Evolutionary conservation across 1,139 yeast species (phyloP).

Genomic region (Scheffersomyces titani): DNA sequence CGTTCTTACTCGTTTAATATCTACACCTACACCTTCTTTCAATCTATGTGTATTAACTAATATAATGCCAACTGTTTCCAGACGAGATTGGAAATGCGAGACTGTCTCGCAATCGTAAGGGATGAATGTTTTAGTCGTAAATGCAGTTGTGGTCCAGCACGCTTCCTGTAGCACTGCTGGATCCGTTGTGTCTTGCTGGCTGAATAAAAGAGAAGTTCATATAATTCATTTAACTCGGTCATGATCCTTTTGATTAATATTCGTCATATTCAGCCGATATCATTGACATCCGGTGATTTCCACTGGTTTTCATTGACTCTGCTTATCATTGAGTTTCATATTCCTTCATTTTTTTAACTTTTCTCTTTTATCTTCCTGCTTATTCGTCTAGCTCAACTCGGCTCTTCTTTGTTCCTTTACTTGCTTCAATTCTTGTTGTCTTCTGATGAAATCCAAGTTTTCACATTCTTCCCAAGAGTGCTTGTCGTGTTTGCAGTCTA

Average conservation of each 20-base stretch:
- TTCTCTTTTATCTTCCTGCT: not conserved
- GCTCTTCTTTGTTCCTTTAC: conserved; percentile 43
- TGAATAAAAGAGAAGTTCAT: not conserved
- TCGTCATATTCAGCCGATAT: too few species aligned
- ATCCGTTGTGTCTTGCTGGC: not conserved
- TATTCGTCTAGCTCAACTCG: conserved; percentile 6
- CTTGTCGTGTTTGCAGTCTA: conserved; percentile 74
- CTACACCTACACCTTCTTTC: not conserved
- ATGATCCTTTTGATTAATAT: too few species aligned
- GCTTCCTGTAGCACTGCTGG: not conserved
- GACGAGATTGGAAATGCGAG: not conserved
- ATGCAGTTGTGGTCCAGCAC: not conserved
- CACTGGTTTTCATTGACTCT: not conserved
- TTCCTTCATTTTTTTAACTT: not conserved
- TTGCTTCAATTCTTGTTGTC: conserved; percentile 71
- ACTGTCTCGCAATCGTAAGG: not conserved
- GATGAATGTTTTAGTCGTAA: not conserved
- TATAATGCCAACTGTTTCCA: not conserved
- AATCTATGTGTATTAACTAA: not conserved
- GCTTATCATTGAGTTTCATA: not conserved
- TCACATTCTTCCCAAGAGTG: conserved; percentile 88
- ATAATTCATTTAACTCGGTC: too few species aligned
- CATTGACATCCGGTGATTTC: too few species aligned
- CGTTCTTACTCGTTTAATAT: not conserved
- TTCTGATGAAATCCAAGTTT: conserved; percentile 78